Evolutionary conservation across 306 rosid genomes (phyloP).

Genomic region (Benincasa hispida): DNA sequence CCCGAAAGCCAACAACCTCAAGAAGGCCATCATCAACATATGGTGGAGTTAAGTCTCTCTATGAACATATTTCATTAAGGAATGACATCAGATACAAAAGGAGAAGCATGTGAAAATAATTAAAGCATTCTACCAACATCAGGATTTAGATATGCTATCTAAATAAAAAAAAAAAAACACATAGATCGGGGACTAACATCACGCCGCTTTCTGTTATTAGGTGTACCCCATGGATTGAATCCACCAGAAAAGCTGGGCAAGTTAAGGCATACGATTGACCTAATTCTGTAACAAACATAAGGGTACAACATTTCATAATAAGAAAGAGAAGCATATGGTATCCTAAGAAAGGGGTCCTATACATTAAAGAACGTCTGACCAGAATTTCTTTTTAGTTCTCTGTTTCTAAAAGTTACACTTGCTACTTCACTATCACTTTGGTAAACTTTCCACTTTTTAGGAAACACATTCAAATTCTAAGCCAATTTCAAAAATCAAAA

Average conservation of each 20-base stretch:
- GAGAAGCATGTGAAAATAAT: not conserved
- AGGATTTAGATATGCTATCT: conserved; percentile 5
- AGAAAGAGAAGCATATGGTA: not conserved
- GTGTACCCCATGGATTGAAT: conserved; percentile 90
- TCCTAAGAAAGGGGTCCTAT: not conserved
- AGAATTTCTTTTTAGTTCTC: not conserved
- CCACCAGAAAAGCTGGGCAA: conserved; percentile 99
- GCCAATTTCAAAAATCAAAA: not conserved
- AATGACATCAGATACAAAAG: not conserved
- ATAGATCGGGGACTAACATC: conserved; percentile 31
- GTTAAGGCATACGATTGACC: conserved; percentile 87
- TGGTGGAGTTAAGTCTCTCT: conserved; percentile 71
- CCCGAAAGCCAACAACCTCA: conserved; percentile 87
- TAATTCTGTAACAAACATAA: conserved; percentile 38
- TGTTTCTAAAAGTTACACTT: not conserved
- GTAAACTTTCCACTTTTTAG: not conserved
- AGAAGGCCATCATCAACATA: conserved; percentile 81
- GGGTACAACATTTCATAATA: not conserved
- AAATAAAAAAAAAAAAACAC: not conserved
- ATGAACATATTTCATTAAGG: conserved; percentile 14
- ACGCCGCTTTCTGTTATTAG: conserved; percentile 26
- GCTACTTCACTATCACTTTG: not conserved
- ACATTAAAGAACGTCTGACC: not conserved
- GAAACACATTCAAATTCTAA: not conserved
- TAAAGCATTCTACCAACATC: not conserved